Evolutionary conservation across 1,139 yeast genomes (phyloP).

Genomic region (Keqinozyma sinolaborantium): DNA sequence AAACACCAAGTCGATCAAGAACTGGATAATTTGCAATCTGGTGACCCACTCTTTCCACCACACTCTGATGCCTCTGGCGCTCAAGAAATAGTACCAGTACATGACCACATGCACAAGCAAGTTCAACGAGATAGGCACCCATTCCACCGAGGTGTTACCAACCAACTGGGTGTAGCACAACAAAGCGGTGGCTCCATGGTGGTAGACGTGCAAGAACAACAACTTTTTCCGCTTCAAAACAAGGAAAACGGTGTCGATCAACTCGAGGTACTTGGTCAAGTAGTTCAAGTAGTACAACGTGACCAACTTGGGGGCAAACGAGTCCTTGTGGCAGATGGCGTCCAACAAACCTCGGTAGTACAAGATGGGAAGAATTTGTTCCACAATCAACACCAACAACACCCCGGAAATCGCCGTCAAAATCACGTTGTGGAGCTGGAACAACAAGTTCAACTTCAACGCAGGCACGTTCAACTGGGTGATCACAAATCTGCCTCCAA

Average conservation of each 20-base stretch:
- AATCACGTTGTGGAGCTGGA: conserved; percentile 71
- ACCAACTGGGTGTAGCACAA: conserved; percentile 91
- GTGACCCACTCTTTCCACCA: conserved; percentile 99
- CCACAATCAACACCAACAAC: conserved; percentile 67
- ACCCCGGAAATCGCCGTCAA: conserved; percentile 69
- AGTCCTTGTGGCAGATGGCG: conserved; percentile 75
- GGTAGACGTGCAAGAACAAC: conserved; percentile 90
- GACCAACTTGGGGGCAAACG: conserved; percentile 86
- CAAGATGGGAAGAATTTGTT: conserved; percentile 84
- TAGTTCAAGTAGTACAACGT: conserved; percentile 79
- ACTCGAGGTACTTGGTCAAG: conserved; percentile 75
- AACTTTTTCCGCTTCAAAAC: conserved; percentile 89
- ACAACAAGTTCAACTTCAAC: conserved; percentile 58
- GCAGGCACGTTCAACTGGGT: conserved; percentile 55
- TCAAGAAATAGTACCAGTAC: conserved; percentile 97
- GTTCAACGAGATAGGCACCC: conserved; percentile 92
- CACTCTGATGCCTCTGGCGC: conserved; percentile 91
- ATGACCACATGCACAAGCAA: conserved; percentile 92
- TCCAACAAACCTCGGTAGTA: conserved; percentile 74
- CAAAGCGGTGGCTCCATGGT: conserved; percentile 97
- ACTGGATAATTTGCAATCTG: conserved; percentile 91
- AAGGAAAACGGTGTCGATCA: conserved; percentile 87
- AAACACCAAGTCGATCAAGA: conserved; percentile 81
- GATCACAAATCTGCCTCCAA: conserved; percentile 65
- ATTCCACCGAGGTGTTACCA: conserved; percentile 87